Base-by-base conservation (phyloP, 2,329 filamentous ascomycete genomes). In the Paracoccidioides brasiliensis region DNA sequence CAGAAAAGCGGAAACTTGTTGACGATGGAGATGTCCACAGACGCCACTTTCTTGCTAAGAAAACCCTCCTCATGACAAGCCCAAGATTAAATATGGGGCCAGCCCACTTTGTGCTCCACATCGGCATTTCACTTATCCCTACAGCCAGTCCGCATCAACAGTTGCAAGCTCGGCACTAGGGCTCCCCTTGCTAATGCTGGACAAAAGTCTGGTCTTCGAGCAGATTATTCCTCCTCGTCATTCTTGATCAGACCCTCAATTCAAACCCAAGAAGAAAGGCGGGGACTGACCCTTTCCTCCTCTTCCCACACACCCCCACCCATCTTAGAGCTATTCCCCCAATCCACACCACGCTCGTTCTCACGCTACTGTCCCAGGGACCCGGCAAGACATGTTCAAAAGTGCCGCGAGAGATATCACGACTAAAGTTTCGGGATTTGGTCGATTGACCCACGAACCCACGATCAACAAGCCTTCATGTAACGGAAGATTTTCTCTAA, bases 361-460 rank as follows among this genome's bases (percentile, higher is more conserved):
- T 5, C 43, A 45, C 22, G 22, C 22, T 22, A 22, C 22, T 2
- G 2, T 22, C 37, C 37, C 42, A 44, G 42, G 22, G 22, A 44
- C 8, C 42, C 2, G 42, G 15, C 14, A 10, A 45, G 3, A 46
- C 30, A 12, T 10, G 44, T 32, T 8, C 38, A n/a, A 15, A 42
- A 52, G n/a, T 33, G 38, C 50, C 38, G 50, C 41, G 14, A 30
- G 22, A 28, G 4, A 41, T 30, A 5, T 42, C 22, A n/a, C 1
- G 10, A 10, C 33, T 52, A 42, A 52, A 37, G 22, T 43, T 52
- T 52, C 50, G 50, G 37, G 50, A 42, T 52, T 52, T 52, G 50
- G 37, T 42, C 30, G 28, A 32, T 41, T 38, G 28, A 15, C 37
- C 12, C 46, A 37, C 46, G 33, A n/a, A 12, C 22, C 50, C 28